These are phyloP conservation scores for Besnoitia besnoiti DNA, from an alignment of 169 alveolate genomes.

Conservation along the genomic window DNA sequence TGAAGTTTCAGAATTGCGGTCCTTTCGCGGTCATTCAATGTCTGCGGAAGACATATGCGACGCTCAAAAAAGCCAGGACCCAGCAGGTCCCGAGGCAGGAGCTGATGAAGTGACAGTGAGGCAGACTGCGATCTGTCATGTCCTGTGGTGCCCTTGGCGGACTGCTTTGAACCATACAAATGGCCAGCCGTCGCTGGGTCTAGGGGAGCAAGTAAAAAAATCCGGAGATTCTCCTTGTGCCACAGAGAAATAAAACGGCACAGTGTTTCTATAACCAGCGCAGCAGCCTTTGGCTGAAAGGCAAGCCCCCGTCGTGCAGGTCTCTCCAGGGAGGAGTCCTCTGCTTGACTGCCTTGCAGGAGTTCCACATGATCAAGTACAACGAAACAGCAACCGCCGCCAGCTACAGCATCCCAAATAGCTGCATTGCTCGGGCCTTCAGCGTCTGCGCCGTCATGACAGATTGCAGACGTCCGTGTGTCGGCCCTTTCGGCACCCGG, in stretches of 20 bases:
- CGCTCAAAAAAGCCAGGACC: not conserved
- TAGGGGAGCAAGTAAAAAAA: not conserved
- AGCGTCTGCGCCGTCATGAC: not conserved
- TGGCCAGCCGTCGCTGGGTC: not conserved
- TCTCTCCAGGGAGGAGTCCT: not conserved
- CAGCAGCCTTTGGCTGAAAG: not conserved
- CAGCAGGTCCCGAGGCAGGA: constrained; percentile 24
- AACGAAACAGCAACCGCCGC: constrained; percentile 12
- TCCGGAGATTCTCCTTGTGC: not conserved
- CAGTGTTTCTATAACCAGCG: not conserved
- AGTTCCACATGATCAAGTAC: not conserved
- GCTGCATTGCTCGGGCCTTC: not conserved
- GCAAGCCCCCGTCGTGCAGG: not conserved
- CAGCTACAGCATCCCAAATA: constrained; percentile 6
- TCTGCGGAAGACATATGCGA: not conserved
- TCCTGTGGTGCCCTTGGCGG: not conserved
- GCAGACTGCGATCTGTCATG: not conserved
- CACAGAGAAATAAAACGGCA: not conserved
- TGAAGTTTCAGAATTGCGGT: not conserved
- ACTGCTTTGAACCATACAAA: not conserved
- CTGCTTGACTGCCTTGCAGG: not conserved
- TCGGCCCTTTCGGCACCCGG: too few relatives aligned
- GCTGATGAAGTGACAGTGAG: not conserved
- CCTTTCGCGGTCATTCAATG: not conserved
- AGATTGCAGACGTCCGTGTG: too few relatives aligned